Conservation (phyloP, 768 basidiomycete genomes). For the Infundibulicybe gibba region DNA sequence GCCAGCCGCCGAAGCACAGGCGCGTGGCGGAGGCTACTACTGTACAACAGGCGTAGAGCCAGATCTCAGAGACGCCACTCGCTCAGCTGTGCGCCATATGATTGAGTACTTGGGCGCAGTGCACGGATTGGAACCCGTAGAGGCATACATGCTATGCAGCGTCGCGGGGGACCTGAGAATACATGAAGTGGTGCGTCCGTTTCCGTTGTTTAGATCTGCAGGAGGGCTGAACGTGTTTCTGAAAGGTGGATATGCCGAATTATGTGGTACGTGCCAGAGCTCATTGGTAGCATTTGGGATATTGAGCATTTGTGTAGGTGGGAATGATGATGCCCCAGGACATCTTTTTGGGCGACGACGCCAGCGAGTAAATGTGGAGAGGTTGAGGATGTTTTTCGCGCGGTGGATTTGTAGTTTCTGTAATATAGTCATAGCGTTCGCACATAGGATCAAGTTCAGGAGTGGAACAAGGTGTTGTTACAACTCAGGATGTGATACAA, state of each 20-base stretch:
- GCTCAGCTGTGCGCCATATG: constrained; percentile 56
- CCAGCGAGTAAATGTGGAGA: no score
- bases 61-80: constrained; percentile 53
- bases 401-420: no score
- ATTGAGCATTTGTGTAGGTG: constrained; percentile 25
- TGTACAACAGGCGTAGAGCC: constrained; percentile 55
- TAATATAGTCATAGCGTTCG: no score
- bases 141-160: constrained; percentile 61
- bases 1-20: constrained; percentile 13
- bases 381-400: no score
- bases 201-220: constrained; percentile 3
- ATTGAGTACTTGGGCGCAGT: constrained; percentile 45
- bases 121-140: constrained; percentile 37
- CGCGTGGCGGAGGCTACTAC: constrained; percentile 37
- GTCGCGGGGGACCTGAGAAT: constrained; percentile 55
- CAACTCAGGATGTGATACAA: no score
- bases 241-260: constrained; percentile 63
- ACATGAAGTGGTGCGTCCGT: constrained; percentile 53
- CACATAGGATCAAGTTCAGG: no score
- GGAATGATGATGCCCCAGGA: constrained; percentile 55
- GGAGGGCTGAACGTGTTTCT: background rate
- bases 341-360: constrained; percentile 15
- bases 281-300: background rate
- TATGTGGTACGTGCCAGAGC: constrained; percentile 42
- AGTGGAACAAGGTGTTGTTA: no score